A percentile compares a stretch with the other conserved stretches of the same genome.
phyloP scores from a whole-genome alignment of 1,139 yeast genomes.

The Saccharomyces hybrid region DNA sequence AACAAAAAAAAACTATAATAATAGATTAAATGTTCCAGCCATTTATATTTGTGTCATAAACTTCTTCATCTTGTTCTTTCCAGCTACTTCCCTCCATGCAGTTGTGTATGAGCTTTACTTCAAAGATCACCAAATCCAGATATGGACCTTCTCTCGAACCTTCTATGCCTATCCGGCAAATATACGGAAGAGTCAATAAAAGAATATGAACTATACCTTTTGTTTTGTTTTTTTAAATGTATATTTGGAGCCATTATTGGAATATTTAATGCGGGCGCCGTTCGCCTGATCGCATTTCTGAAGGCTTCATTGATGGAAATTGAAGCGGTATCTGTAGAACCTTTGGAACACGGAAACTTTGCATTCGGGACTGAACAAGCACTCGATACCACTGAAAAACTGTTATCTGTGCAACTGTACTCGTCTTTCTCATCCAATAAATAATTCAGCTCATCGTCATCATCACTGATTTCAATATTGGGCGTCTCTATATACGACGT shows the following conservation, averaged over 20 bases:
- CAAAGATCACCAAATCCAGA: not conserved
- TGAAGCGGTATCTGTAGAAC: not conserved
- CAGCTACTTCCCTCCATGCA: not conserved
- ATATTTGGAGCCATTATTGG: not conserved
- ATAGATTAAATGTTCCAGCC: not conserved
- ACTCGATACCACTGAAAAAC: not conserved
- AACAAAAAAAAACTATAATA: not conserved
- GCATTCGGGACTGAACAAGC: not conserved
- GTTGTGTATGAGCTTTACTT: not conserved
- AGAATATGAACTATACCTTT: not conserved
- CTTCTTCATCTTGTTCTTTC: not conserved
- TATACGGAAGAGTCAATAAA: not conserved
- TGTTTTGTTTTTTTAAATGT: not conserved
- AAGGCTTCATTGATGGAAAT: not conserved
- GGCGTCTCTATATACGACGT: not conserved
- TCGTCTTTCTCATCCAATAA: conserved; percentile 15
- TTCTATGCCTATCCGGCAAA: not conserved
- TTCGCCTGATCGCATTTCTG: not conserved
- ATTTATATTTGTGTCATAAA: not conserved
- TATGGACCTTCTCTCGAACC: not conserved
- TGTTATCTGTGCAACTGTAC: conserved; percentile 1
- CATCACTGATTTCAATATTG: not conserved
- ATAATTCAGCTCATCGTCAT: conserved; percentile 18
- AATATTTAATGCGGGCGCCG: not conserved
- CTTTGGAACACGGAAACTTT: not conserved